phyloP scores from a whole-genome alignment of 345 rosid species.

The Citropsis articulata region DNA sequence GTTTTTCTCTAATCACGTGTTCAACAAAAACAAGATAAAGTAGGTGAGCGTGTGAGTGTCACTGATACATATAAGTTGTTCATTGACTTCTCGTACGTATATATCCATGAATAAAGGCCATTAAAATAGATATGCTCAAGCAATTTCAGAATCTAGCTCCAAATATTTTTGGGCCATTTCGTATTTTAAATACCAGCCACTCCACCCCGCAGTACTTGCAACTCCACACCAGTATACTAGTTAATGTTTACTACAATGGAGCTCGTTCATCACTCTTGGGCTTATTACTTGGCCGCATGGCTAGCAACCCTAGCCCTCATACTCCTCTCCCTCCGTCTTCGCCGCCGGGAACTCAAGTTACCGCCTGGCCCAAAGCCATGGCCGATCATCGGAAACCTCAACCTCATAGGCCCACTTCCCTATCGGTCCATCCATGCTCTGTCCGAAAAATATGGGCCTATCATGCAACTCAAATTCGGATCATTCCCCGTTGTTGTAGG shows the following conservation, averaged over 20 bases:
- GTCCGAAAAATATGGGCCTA: constrained; percentile 42
- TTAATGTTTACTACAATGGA: constrained; percentile 8
- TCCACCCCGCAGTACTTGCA: neutral
- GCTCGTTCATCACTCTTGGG: constrained; percentile 17
- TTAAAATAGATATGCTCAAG: no score
- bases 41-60: no score
- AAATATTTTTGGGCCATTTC: no score
- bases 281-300: constrained; percentile 21
- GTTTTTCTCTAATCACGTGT: no score
- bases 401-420: constrained; percentile 59
- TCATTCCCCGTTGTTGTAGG: no score
- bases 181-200: neutral
- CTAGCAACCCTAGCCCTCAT: constrained; percentile 32
- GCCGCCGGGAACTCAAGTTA: constrained; percentile 28
- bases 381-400: constrained; percentile 72
- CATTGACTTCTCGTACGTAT: no score
- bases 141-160: no score
- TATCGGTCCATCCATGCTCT: constrained; percentile 56
- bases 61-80: no score
- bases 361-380: constrained; percentile 69
- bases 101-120: no score
- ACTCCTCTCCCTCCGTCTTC: constrained; percentile 34
- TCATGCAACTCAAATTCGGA: no score
- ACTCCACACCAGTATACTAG: neutral
- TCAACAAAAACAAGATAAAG: no score